phyloP scores from a whole-genome alignment of 2,329 filamentous ascomycete species.

The Calycina marina region DNA sequence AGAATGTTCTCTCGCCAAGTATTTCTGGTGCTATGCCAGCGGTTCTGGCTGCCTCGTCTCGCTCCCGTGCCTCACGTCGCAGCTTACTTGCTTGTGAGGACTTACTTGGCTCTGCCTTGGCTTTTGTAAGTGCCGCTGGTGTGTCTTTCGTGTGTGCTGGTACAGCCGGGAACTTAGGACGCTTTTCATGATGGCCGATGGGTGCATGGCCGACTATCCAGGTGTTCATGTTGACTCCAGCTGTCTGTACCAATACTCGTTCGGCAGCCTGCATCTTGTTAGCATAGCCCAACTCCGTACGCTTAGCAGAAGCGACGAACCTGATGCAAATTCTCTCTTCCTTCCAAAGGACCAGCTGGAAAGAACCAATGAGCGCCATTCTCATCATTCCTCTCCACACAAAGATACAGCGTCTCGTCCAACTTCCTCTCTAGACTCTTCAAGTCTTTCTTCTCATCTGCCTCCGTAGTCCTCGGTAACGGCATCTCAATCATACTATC shows the following conservation, averaged over 20 bases:
- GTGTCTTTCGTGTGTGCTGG: too few relatives aligned
- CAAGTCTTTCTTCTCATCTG: conserved; percentile 60
- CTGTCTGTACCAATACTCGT: conserved; percentile 60
- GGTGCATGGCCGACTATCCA: conserved; percentile 91
- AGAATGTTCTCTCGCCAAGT: conserved; percentile 74
- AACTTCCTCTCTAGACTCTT: conserved; percentile 67
- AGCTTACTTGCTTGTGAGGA: too few relatives aligned
- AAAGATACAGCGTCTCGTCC: conserved; percentile 71
- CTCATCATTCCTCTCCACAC: conserved; percentile 60
- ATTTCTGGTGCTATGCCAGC: conserved; percentile 27
- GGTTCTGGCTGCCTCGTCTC: conserved; percentile 11
- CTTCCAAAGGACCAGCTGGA: conserved; percentile 54
- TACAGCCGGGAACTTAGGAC: conserved; percentile 28
- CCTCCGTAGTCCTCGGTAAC: conserved; percentile 56
- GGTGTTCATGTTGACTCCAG: conserved; percentile 93
- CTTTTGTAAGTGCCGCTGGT: background rate
- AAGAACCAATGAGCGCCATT: conserved; percentile 82
- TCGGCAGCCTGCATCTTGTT: conserved; percentile 54
- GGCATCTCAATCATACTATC: conserved; percentile 38
- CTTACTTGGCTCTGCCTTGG: too few relatives aligned
- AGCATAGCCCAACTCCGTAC: conserved; percentile 1
- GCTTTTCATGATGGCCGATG: conserved; percentile 59
- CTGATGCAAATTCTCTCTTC: conserved; percentile 66
- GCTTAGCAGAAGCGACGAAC: conserved; percentile 36
- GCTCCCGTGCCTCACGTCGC: too few relatives aligned